Conservation (phyloP, 768 basidiomycete genomes). For the Sarcomyxa edulis region DNA sequence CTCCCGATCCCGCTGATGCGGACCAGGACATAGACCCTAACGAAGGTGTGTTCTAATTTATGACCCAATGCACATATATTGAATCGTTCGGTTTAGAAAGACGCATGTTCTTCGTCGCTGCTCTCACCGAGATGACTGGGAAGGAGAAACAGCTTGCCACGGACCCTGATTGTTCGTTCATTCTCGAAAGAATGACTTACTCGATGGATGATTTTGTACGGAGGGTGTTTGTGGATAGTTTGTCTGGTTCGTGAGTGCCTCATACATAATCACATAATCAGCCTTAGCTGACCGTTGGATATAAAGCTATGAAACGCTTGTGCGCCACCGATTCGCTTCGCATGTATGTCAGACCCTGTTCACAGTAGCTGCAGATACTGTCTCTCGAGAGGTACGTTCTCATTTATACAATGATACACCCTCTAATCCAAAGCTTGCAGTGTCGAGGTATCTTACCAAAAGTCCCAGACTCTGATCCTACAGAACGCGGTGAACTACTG, state of each 20-base stretch:
- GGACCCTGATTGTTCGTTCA: constrained; percentile 88
- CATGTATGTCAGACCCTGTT: constrained; percentile 94
- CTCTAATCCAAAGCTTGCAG: constrained; percentile 25
- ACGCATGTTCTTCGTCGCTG: constrained; percentile 74
- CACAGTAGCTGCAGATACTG: constrained; percentile 55
- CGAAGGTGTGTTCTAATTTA: constrained; percentile 47
- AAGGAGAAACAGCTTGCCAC: constrained; percentile 90
- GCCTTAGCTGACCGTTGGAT: constrained; percentile 1
- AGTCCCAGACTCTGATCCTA: constrained; percentile 35
- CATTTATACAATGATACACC: neutral
- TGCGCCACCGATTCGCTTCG: constrained; percentile 85
- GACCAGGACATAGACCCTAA: constrained; percentile 57
- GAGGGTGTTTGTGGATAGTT: constrained; percentile 81
- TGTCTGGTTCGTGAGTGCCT: constrained; percentile 79
- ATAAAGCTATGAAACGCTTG: constrained; percentile 54
- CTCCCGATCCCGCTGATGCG: constrained; percentile 32
- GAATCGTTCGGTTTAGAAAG: constrained; percentile 44
- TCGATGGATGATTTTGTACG: constrained; percentile 98
- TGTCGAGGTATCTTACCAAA: constrained; percentile 48
- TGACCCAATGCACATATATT: neutral
- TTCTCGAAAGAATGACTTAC: constrained; percentile 84
- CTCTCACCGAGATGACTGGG: constrained; percentile 76
- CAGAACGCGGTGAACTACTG: constrained; percentile 61
- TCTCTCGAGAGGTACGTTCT: constrained; percentile 60
- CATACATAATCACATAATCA: neutral